Evolutionary conservation across 2,329 filamentous ascomycete genomes (phyloP).

Genomic region (Fusarium sp.): DNA sequence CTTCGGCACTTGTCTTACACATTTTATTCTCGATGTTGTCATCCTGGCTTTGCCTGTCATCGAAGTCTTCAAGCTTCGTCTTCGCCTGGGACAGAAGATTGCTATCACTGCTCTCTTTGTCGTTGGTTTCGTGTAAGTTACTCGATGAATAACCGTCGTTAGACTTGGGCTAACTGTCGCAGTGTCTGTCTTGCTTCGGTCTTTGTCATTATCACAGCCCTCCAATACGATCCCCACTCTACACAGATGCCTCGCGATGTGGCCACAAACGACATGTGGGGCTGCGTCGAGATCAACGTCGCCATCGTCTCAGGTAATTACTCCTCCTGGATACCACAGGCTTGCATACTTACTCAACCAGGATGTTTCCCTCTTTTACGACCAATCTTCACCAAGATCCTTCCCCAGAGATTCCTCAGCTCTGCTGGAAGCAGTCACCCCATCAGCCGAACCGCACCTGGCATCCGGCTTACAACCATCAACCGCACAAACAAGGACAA

Average conservation of each 20-base stretch:
- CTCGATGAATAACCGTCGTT: fast-evolving
- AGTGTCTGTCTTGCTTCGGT: constrained; percentile 44
- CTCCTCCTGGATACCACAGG: no score
- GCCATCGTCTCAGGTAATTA: constrained; percentile 43
- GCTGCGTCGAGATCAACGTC: constrained; percentile 42
- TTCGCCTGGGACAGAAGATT: constrained; percentile 50
- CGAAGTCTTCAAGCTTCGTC: constrained; percentile 51
- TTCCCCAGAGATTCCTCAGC: constrained; percentile 43
- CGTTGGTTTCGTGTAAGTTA: constrained; percentile 49
- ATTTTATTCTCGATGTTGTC: constrained; percentile 52
- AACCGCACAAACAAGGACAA: constrained; percentile 41
- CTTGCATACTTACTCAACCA: not conserved
- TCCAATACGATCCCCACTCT: constrained; percentile 34
- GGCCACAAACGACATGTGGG: constrained; percentile 40
- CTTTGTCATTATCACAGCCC: constrained; percentile 34
- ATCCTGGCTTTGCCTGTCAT: constrained; percentile 52
- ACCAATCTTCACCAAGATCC: constrained; percentile 42
- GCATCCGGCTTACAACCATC: constrained; percentile 38
- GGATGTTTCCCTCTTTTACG: constrained; percentile 46
- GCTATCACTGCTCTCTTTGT: constrained; percentile 50
- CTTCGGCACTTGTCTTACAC: constrained; percentile 52
- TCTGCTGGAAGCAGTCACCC: constrained; percentile 43
- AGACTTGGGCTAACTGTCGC: not conserved
- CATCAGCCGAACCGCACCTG: constrained; percentile 37
- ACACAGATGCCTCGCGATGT: constrained; percentile 43